Conservation (phyloP, 345 rosid species). For the Mallotus nudiflorus region DNA sequence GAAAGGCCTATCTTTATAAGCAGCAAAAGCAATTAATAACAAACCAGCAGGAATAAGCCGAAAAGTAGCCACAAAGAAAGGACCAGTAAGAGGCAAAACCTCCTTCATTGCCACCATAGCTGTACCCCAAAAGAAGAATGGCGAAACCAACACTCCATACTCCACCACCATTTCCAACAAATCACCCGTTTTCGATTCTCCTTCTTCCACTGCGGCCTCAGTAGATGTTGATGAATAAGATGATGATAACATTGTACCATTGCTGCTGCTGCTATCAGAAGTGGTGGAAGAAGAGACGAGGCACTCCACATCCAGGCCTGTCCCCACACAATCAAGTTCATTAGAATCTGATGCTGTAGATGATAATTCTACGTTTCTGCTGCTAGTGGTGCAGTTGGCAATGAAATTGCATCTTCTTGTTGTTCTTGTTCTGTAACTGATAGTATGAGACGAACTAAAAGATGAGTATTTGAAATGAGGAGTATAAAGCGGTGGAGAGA, state of each 20-base stretch:
- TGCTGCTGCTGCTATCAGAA: neutral
- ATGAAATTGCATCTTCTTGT: neutral
- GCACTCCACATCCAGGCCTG: slow-evolving; percentile 59
- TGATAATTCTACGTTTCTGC: slow-evolving; percentile 15
- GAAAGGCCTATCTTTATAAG: slow-evolving; percentile 49
- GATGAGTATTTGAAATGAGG: neutral
- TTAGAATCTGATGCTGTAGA: slow-evolving; percentile 1
- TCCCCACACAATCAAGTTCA: slow-evolving; percentile 47
- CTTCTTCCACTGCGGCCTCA: neutral
- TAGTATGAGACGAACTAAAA: too few relatives aligned
- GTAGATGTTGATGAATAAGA: neutral
- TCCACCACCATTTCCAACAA: slow-evolving; percentile 13
- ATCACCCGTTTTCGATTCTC: neutral
- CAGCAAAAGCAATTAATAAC: slow-evolving; percentile 68
- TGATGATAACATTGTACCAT: neutral
- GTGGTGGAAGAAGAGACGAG: slow-evolving; percentile 15
- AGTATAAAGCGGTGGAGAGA: neutral
- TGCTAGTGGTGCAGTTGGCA: slow-evolving; percentile 22
- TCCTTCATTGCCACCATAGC: slow-evolving; percentile 99
- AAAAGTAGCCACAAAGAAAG: slow-evolving; percentile 84
- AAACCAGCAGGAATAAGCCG: slow-evolving; percentile 89
- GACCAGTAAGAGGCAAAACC: slow-evolving; percentile 78
- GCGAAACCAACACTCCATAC: slow-evolving; percentile 60
- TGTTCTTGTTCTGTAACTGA: neutral
- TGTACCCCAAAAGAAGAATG: slow-evolving; percentile 98